Conservation (phyloP, 441 rosid genomes). For the Flueggea neowawraea region DNA sequence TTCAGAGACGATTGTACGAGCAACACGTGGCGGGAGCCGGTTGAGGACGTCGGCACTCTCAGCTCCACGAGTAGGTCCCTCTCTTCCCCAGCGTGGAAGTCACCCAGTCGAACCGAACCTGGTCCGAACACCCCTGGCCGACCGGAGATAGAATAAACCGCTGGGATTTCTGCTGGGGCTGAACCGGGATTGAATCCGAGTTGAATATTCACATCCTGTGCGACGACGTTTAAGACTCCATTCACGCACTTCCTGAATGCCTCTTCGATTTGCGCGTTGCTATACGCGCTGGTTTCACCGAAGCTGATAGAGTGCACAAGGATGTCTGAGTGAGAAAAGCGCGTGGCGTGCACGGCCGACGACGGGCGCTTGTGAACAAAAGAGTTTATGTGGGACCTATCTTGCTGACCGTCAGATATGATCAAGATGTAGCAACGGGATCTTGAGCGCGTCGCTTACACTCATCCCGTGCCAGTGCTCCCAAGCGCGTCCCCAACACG, state of each 20-base stretch:
- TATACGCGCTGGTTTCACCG: conserved; percentile 23
- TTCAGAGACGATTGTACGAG: conserved; percentile 55
- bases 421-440: conserved; percentile 52
- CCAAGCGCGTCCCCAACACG: conserved; percentile 62
- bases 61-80: conserved; percentile 70
- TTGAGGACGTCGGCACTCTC: conserved; percentile 37
- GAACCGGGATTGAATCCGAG: conserved; percentile 69
- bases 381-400: conserved; percentile 28
- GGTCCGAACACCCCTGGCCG: conserved; percentile 44
- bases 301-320: conserved; percentile 59
- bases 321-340: conserved; percentile 40
- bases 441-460: conserved; percentile 70
- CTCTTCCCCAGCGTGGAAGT: conserved; percentile 67
- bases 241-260: conserved; percentile 37
- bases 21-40: conserved; percentile 43
- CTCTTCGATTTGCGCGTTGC: conserved; percentile 40
- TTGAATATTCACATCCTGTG: conserved; percentile 56
- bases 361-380: conserved; percentile 31
- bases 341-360: conserved; percentile 45
- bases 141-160: conserved; percentile 51
- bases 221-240: conserved; percentile 44
- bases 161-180: conserved; percentile 56
- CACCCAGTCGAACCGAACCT: conserved; percentile 51
- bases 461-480: conserved; percentile 54
- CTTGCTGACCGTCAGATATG: conserved; percentile 51